phyloP scores from a whole-genome alignment of 1,139 yeast species.

The Geotrichum carabidarum region DNA sequence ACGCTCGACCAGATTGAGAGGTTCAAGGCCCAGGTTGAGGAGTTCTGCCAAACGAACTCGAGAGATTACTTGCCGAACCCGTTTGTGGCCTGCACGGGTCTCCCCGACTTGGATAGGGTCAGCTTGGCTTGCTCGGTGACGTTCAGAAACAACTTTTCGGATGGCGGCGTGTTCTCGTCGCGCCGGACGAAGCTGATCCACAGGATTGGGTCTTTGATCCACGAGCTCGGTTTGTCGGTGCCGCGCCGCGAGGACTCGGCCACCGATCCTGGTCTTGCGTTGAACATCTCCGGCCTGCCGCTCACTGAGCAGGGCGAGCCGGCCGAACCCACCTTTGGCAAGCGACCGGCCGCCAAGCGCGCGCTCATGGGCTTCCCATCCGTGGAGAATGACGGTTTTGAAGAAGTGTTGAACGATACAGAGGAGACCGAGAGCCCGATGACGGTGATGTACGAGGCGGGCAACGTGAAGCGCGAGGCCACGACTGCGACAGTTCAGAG shows the following conservation, averaged over 20 bases:
- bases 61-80: constrained; percentile 38
- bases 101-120: constrained; percentile 38
- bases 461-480: neutral
- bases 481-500: neutral
- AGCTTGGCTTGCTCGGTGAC: constrained; percentile 32
- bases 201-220: constrained; percentile 38
- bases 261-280: constrained; percentile 38
- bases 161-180: constrained; percentile 31
- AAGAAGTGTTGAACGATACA: neutral
- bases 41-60: constrained; percentile 35
- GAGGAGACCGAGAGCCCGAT: neutral
- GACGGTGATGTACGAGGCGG: neutral
- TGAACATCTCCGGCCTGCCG: neutral
- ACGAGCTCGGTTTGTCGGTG: constrained; percentile 26
- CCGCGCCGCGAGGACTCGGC: constrained; percentile 34
- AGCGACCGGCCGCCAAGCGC: neutral
- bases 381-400: neutral
- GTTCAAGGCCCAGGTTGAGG: constrained; percentile 31
- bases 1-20: constrained; percentile 36
- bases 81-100: constrained; percentile 35
- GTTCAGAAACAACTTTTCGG: constrained; percentile 37
- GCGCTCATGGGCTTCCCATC: constrained; percentile 15
- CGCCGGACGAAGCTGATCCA: constrained; percentile 34
- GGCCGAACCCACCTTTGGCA: neutral
- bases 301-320: neutral